These are phyloP conservation scores for Diaporthe velutina DNA, from an alignment of 2,329 filamentous ascomycete genomes.

Conservation along the genomic window DNA sequence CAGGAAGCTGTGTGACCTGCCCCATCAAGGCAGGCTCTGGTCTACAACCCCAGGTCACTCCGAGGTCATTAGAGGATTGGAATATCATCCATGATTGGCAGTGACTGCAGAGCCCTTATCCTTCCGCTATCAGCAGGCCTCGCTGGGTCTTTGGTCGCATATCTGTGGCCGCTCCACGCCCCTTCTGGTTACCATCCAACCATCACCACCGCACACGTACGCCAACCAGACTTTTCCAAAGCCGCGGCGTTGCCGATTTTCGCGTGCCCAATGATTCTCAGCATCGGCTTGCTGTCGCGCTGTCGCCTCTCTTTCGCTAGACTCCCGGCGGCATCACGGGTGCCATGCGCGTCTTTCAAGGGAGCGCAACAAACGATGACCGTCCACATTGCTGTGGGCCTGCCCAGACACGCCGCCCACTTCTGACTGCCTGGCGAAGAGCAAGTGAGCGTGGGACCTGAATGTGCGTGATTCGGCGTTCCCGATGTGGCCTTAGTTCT, in stretches of 20 bases:
- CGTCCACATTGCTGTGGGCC: neutral
- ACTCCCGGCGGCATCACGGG: neutral
- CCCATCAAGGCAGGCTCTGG: too few relatives aligned
- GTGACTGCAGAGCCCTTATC: neutral
- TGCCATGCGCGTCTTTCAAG: neutral
- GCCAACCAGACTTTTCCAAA: neutral
- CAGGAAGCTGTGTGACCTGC: slow-evolving; percentile 1
- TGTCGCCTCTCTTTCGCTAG: neutral
- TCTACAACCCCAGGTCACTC: neutral
- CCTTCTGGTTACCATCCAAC: neutral
- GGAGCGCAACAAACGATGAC: neutral
- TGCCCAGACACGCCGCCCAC: neutral
- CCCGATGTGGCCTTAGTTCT: neutral
- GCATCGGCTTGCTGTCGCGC: neutral
- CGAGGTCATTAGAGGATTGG: neutral
- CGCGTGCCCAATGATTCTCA: neutral
- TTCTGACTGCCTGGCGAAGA: neutral
- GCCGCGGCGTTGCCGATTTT: neutral
- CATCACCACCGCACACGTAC: neutral
- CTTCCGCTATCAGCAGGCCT: too few relatives aligned
- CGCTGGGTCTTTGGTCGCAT: neutral
- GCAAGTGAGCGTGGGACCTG: neutral
- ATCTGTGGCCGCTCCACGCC: neutral
- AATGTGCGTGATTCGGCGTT: neutral
- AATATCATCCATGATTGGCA: neutral